Evolutionary conservation across 805 yeast species (phyloP).

Genomic region (Schwanniomyces occidentalis): DNA sequence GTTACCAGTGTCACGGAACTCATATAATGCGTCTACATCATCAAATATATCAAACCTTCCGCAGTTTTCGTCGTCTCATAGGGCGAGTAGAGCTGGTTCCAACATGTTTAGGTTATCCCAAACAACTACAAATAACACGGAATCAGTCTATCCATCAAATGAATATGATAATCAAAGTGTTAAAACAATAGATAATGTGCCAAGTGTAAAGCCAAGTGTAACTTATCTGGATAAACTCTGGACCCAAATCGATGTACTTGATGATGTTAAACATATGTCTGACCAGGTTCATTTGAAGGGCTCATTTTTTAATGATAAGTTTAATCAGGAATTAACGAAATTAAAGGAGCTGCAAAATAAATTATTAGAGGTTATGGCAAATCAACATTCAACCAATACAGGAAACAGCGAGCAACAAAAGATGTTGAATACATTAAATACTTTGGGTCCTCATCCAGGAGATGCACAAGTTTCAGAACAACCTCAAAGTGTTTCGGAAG

Average conservation of each 20-base stretch:
- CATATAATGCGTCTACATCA: constrained; percentile 11
- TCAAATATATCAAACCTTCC: constrained; percentile 8
- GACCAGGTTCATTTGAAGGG: constrained; percentile 41
- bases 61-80: constrained; percentile 5
- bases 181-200: constrained; percentile 45
- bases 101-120: constrained; percentile 15
- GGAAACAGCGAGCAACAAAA: not conserved
- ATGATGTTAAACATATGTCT: constrained; percentile 70
- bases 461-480: constrained; percentile 4
- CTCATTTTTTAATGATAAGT: constrained; percentile 53
- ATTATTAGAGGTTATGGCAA: constrained; percentile 33
- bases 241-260: constrained; percentile 85
- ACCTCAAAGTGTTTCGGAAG: constrained; percentile 17
- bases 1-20: constrained; percentile 16
- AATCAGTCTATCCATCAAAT: constrained; percentile 6
- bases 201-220: constrained; percentile 57
- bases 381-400: constrained; percentile 23
- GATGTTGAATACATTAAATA: too few relatives aligned
- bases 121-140: constrained; percentile 20
- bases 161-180: constrained; percentile 10
- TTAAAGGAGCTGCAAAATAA: constrained; percentile 56
- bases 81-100: constrained; percentile 14
- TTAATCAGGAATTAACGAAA: constrained; percentile 50
- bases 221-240: constrained; percentile 76
- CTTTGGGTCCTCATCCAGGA: not conserved